Evolutionary conservation across 768 basidiomycete species (phyloP), one percentile per base, ranked within the genome.

Genomic region (Leccinum aurantiacum): DNA sequence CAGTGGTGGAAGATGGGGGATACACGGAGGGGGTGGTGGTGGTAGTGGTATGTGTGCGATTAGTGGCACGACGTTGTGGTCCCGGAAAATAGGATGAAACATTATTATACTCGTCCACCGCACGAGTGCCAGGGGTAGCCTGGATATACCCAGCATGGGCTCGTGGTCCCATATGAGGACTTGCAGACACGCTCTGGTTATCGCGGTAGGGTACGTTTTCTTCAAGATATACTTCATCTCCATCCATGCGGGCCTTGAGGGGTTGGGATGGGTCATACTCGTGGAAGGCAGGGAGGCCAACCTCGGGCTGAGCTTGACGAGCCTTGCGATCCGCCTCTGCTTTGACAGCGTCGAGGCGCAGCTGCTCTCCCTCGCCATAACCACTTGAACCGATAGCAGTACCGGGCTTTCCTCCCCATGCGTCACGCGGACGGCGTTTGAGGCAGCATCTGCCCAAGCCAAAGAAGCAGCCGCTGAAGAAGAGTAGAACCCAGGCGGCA

Each of bases 391-490:
- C 67, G 5, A 69, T 61, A 24, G 62, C 54, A 38, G 73, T 62
- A 33, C 75, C 71, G 24, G 72, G 74, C 48, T 77, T 72, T 25
- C 72, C 74, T 15, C 68, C 76, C 52, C 77, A 76, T 66, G 77
- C 77, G 35, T 78, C 77, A 49, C 73, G 74, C 31, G 73, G 70
- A 53, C 86, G 82, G 29, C 82, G 82, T 35, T 76, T 78, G n/a
- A 93, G 81, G 69, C 94, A 96, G 65, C 94, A 95, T 60, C 90
- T 81, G 15, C 95, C 95, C 44, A 93, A 67, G 3, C 87, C 82
- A 69, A 86, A 96, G 78, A 93, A 88, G 72, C 93, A 96, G 13
- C 93, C 91, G 49, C 90, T 89, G 74, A 97, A 89, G 81, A 95
- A 93, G 47, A 98, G 79, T 19, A 95, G 78, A 17, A 95, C 25